Evolutionary conservation across 83 land plant genomes (phyloP), one percentile per base, ranked within the genome.

Genomic region (Picea abies): DNA sequence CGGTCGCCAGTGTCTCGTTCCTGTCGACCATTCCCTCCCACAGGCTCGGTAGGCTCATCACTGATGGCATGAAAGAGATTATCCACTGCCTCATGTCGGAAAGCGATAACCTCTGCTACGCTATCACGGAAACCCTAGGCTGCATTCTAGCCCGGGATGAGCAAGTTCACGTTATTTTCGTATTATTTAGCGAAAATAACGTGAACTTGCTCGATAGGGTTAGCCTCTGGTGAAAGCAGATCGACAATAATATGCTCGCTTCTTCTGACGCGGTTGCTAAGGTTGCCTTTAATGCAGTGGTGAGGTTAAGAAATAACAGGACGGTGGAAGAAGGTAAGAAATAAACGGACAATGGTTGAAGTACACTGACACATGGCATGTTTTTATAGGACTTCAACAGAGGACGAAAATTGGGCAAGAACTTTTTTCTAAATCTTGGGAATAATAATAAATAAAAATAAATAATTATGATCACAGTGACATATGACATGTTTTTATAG

Each of bases 101-200:
- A 11, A 84, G 85, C 79, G 90, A 90, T n/a, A 91, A 90, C 69
- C 88, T 97, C 22, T 83, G 99, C 3, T 87, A 85, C 76, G 92
- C 98, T 56, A 90, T 90, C 81, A 89, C 95, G 16, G 99, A 97
- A 69, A 91, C 98, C 35, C 90, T 97, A 14, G 99, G 95, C 4
- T 96, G 91, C 65, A 81, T 96, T 61, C 94, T 97, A n/a, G 98
- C 99, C 22, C 83, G 99, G 16, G 99, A 97, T 80, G 99, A 96
- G 80, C 35, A 35, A 35, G 35, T 35, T 35, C 35, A 35, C 35
- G 35, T 35, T 35, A 35, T 32, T 32, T 79, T 96, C 29, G 99
- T 97, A 11, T 90, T 86, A 8, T 89, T 96, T 22, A 93, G 97
- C 67, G 98, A 93, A 62, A 79, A 90, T 44, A 92, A 90, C 73